Evolutionary conservation across 148 eudicot species (phyloP).

Genomic region (Bassia scoparia): DNA sequence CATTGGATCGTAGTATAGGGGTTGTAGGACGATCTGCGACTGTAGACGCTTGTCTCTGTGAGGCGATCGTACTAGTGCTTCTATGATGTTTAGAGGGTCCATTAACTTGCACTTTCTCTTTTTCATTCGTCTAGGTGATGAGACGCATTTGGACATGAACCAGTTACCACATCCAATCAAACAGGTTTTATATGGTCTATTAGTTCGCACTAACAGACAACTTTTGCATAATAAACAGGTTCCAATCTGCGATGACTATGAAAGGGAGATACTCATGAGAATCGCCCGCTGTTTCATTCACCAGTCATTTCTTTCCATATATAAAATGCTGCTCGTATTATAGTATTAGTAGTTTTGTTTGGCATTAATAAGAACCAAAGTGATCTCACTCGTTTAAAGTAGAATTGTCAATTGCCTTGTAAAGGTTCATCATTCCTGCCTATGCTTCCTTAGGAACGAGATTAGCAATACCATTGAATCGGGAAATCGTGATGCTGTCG

Average conservation of each 20-base stretch:
- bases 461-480: slow-evolving; percentile 87
- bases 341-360: background rate
- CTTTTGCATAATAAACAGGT: too few species aligned
- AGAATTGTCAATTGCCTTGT: slow-evolving; percentile 89
- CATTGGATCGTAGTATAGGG: slow-evolving; percentile 83
- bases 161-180: background rate
- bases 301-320: too few species aligned
- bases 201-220: too few species aligned
- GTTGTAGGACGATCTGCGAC: slow-evolving; percentile 79
- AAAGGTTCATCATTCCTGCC: slow-evolving; percentile 82
- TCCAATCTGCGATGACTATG: too few species aligned
- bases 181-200: too few species aligned
- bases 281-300: too few species aligned
- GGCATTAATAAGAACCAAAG: background rate
- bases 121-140: slow-evolving; percentile 93
- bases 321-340: too few species aligned
- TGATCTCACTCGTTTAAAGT: slow-evolving; percentile 72
- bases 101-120: slow-evolving; percentile 83
- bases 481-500: slow-evolving; percentile 68
- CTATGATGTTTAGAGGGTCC: slow-evolving; percentile 87
- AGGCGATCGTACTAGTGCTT: slow-evolving; percentile 89
- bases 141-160: slow-evolving; percentile 33
- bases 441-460: slow-evolving; percentile 73
- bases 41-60: slow-evolving; percentile 89
- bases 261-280: too few species aligned